Evolutionary conservation across 2,329 filamentous ascomycete genomes (phyloP).

Genomic region (Zarea fungicola): DNA sequence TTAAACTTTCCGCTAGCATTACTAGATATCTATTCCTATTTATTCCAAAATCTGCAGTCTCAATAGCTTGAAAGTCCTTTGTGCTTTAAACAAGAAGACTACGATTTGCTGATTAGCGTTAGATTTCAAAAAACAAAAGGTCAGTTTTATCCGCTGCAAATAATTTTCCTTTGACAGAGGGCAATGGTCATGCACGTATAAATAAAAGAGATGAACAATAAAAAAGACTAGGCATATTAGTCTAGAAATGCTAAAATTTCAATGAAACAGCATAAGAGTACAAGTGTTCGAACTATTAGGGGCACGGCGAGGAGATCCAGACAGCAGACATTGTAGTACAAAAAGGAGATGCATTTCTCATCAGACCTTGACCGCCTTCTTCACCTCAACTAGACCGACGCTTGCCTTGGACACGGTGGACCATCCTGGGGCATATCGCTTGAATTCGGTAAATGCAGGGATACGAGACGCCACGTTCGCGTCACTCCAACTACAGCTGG

Average conservation of each 20-base stretch:
- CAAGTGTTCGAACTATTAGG: conserved; percentile 3
- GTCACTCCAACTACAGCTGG: conserved; percentile 85
- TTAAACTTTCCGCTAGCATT: too few species aligned
- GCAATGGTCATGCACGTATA: background rate
- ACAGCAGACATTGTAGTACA: too few species aligned
- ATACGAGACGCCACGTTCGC: conserved; percentile 66
- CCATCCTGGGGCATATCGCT: conserved; percentile 75
- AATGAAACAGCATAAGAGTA: background rate
- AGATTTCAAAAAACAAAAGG: too few species aligned
- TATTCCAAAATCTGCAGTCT: too few species aligned
- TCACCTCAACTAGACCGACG: conserved; percentile 78
- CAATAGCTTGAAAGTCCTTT: too few species aligned
- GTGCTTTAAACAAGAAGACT: too few species aligned
- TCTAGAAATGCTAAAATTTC: background rate
- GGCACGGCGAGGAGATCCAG: too few species aligned
- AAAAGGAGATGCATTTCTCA: background rate
- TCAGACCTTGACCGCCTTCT: conserved; percentile 60
- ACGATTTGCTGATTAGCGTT: too few species aligned
- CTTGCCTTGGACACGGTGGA: conserved; percentile 67
- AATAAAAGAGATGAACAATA: background rate
- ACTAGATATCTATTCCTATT: too few species aligned
- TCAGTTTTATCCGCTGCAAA: too few species aligned
- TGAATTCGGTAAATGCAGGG: conserved; percentile 76
- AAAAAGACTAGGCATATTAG: background rate
- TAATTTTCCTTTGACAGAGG: too few species aligned